These are phyloP conservation scores for Chamaecrista fasciculata DNA, from an alignment of 306 rosid genomes.

Conservation along the genomic window DNA sequence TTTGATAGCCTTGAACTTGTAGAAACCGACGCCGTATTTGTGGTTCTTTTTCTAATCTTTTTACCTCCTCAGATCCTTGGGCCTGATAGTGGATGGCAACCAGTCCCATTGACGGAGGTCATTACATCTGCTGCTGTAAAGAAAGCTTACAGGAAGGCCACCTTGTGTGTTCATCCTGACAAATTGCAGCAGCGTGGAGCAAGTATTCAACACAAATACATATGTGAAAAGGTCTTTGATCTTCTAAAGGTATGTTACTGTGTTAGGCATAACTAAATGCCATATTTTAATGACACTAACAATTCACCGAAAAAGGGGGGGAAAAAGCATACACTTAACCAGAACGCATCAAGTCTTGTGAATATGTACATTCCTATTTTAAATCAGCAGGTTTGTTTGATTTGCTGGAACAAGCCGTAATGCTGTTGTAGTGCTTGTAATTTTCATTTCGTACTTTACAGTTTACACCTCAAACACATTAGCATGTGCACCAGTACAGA, in stretches of 20 bases:
- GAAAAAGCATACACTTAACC: not conserved
- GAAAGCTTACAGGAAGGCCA: slow-evolving; percentile 95
- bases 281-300: not conserved
- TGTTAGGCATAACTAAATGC: no score
- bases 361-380: not conserved
- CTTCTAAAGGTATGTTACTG: slow-evolving; percentile 81
- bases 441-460: slow-evolving; percentile 18
- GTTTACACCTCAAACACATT: slow-evolving; percentile 13
- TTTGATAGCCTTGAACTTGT: not conserved
- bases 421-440: slow-evolving; percentile 15
- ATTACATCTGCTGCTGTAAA: slow-evolving; percentile 91
- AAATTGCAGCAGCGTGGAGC: slow-evolving; percentile 94
- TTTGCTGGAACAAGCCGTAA: slow-evolving; percentile 10
- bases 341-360: not conserved
- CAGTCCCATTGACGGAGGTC: slow-evolving; percentile 83
- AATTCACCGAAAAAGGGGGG: not conserved
- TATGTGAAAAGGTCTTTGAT: slow-evolving; percentile 94
- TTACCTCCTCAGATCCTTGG: slow-evolving; percentile 74
- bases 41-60: slow-evolving; percentile 11
- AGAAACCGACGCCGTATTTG: slow-evolving; percentile 2
- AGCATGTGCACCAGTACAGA: slow-evolving; percentile 14
- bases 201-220: slow-evolving; percentile 80
- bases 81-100: slow-evolving; percentile 89
- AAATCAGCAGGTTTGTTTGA: not conserved
- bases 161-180: slow-evolving; percentile 95